A percentile compares a stretch with the other conserved stretches of the same genome.
Conservation (phyloP, 2,329 filamentous ascomycete genomes). For the Amauroascus verrucosus region DNA sequence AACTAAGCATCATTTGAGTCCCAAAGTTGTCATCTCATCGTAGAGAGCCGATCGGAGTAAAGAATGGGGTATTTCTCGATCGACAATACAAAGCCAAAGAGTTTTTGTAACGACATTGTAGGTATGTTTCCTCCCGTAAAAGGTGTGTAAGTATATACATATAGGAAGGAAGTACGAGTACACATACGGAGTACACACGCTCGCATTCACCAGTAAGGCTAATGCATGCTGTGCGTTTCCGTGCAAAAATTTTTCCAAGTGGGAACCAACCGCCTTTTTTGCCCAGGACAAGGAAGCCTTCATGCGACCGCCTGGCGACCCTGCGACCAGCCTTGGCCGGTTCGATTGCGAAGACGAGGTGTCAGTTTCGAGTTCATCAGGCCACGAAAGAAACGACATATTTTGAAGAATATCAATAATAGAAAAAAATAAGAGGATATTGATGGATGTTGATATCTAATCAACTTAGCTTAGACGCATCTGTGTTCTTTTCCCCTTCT, state of each 20-base stretch:
- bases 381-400: not conserved
- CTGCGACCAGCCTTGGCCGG: not conserved
- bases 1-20: too few species aligned
- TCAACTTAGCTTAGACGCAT: not conserved
- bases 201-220: too few species aligned
- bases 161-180: not conserved
- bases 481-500: not conserved
- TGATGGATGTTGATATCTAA: not conserved
- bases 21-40: too few species aligned
- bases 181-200: too few species aligned
- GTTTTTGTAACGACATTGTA: too few species aligned
- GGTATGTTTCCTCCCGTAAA: too few species aligned
- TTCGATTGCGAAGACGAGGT: not conserved
- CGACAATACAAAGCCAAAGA: too few species aligned
- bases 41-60: too few species aligned
- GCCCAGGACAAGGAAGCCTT: not conserved
- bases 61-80: too few species aligned
- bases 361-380: not conserved
- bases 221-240: conserved; percentile 10
- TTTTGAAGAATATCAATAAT: not conserved
- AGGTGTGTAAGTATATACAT: too few species aligned
- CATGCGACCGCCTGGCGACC: conserved; percentile 4
- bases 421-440: not conserved
- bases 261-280: not conserved
- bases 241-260: conserved; percentile 2